Conservation (phyloP, 2,329 filamentous ascomycete species). For the Chrysosporium queenslandicum region DNA sequence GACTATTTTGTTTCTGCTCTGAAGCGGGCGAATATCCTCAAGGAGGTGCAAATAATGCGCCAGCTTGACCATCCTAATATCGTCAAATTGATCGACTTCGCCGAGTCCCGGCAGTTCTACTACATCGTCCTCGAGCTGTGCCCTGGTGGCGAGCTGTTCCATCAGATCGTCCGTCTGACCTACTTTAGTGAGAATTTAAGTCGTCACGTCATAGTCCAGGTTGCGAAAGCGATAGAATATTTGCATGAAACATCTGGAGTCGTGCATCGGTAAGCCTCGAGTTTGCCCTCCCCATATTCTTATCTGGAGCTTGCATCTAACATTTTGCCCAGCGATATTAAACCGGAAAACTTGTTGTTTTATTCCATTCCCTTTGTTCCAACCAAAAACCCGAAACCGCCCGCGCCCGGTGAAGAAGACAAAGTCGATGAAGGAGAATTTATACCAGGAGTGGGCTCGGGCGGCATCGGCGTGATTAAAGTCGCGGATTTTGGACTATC, state of each 20-base stretch:
- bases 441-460: conserved; percentile 65
- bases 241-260: conserved; percentile 90
- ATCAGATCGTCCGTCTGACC: conserved; percentile 94
- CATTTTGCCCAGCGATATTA: conserved; percentile 64
- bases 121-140: conserved; percentile 95
- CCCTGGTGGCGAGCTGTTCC: conserved; percentile 91
- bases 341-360: conserved; percentile 94
- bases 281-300: conserved; percentile 14
- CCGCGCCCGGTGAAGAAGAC: conserved; percentile 82
- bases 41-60: conserved; percentile 98
- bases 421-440: conserved; percentile 97
- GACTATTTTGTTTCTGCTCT: conserved; percentile 1
- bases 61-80: conserved; percentile 95
- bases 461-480: conserved; percentile 91
- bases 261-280: conserved; percentile 93
- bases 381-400: conserved; percentile 68
- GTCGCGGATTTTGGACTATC: conserved; percentile 96
- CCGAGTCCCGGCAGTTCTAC: conserved; percentile 89
- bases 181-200: conserved; percentile 97
- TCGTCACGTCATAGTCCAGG: conserved; percentile 86
- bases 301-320: background rate
- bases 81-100: conserved; percentile 84
- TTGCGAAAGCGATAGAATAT: conserved; percentile 89
- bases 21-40: conserved; percentile 70
- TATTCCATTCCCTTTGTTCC: conserved; percentile 74